These are phyloP conservation scores for Rhizophora apiculata DNA, from an alignment of 345 rosid genomes.

Conservation along the genomic window DNA sequence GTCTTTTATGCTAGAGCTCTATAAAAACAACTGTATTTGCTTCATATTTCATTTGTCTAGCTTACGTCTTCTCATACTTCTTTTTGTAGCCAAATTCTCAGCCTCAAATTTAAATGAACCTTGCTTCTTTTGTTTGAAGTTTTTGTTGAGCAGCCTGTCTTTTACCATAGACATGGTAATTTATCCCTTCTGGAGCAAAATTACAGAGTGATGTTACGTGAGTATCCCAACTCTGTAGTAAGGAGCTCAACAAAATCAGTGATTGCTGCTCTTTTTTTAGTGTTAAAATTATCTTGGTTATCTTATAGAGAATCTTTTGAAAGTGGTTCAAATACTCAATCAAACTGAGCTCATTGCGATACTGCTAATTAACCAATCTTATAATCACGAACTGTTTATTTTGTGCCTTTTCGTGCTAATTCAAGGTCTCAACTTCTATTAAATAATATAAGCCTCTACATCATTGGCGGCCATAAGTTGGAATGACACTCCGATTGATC, in stretches of 20 bases:
- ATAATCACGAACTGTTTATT: not conserved
- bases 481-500: not conserved
- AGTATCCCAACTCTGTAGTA: conserved; percentile 8
- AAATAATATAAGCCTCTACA: not conserved
- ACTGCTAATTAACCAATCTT: too few relatives aligned
- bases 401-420: not conserved
- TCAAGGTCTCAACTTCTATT: not conserved
- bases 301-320: not conserved
- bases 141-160: not conserved
- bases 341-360: too few relatives aligned
- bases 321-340: not conserved
- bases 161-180: not conserved
- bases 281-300: not conserved
- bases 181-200: not conserved
- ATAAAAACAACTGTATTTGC: too few relatives aligned
- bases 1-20: too few relatives aligned
- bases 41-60: too few relatives aligned
- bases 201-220: conserved; percentile 2
- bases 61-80: not conserved
- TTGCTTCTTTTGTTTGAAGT: not conserved
- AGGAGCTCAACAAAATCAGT: not conserved
- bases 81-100: not conserved
- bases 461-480: not conserved
- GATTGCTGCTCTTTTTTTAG: not conserved
- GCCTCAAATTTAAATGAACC: not conserved